These are phyloP conservation scores for Pseudogymnoascus sp. DNA, from an alignment of 2,329 filamentous ascomycete species.

Conservation along the genomic window DNA sequence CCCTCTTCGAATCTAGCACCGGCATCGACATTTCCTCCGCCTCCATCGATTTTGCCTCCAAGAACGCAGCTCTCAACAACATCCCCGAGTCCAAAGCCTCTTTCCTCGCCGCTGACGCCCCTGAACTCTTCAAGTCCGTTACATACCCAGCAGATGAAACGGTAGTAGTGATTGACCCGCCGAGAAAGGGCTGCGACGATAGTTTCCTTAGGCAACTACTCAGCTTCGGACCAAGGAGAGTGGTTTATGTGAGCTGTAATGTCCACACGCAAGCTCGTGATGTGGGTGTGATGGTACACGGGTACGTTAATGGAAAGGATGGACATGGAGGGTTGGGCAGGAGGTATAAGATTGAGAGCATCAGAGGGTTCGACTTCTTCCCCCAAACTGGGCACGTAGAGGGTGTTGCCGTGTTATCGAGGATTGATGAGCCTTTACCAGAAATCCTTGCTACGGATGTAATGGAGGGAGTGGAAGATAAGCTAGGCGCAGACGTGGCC, in stretches of 20 bases:
- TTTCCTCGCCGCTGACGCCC: slow-evolving; percentile 86
- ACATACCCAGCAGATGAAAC: slow-evolving; percentile 72
- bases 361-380: slow-evolving; percentile 95
- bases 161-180: slow-evolving; percentile 92
- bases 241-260: slow-evolving; percentile 95
- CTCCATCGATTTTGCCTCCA: slow-evolving; percentile 70
- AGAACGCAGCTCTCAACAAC: slow-evolving; percentile 72
- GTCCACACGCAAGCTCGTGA: slow-evolving; percentile 96
- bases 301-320: slow-evolving; percentile 38
- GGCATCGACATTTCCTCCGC: slow-evolving; percentile 83
- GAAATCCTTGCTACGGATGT: not conserved
- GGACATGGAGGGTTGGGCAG: slow-evolving; percentile 24
- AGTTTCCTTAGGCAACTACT: slow-evolving; percentile 78
- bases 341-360: slow-evolving; percentile 79
- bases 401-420: slow-evolving; percentile 57
- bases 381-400: slow-evolving; percentile 74
- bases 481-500: not conserved
- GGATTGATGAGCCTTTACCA: slow-evolving; percentile 37
- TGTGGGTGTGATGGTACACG: slow-evolving; percentile 77
- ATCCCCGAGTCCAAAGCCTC: slow-evolving; percentile 60
- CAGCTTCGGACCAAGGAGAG: slow-evolving; percentile 65
- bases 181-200: slow-evolving; percentile 86
- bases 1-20: slow-evolving; percentile 73
- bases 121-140: slow-evolving; percentile 71
- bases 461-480: not conserved